A percentile compares a stretch with the other conserved stretches of the same genome.
phyloP scores from a whole-genome alignment of 768 basidiomycete genomes.

The Rhizopogon sp. region DNA sequence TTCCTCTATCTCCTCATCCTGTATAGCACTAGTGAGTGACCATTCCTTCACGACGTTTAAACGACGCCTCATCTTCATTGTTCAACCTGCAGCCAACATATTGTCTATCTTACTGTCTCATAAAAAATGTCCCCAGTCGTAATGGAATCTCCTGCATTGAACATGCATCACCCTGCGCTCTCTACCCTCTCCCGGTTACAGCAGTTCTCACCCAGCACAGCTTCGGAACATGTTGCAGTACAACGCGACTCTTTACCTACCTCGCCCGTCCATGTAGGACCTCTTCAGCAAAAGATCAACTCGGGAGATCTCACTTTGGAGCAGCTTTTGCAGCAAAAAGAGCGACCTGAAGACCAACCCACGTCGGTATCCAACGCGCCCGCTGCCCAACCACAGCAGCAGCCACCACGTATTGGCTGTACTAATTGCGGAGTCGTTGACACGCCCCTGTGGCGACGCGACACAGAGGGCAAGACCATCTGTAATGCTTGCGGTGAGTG shows the following conservation, averaged over 20 bases:
- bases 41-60: neutral
- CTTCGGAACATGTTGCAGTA: conserved; percentile 11
- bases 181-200: conserved; percentile 43
- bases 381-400: conserved; percentile 14
- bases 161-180: conserved; percentile 42
- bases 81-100: conserved; percentile 2
- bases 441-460: conserved; percentile 83
- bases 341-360: conserved; percentile 18
- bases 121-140: conserved; percentile 52
- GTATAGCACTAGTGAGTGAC: neutral
- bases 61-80: neutral
- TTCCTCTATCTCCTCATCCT: neutral
- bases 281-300: conserved; percentile 25
- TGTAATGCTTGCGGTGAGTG: conserved; percentile 89
- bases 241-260: conserved; percentile 6
- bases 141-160: conserved; percentile 48
- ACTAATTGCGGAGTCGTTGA: conserved; percentile 72
- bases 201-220: conserved; percentile 33
- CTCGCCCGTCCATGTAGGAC: conserved; percentile 16
- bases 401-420: conserved; percentile 44
- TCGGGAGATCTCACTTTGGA: conserved; percentile 27
- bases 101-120: conserved; percentile 26
- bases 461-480: conserved; percentile 74
- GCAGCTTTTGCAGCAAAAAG: conserved; percentile 26
- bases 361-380: conserved; percentile 12